Base-by-base conservation (phyloP, 2,329 filamentous ascomycete species). In the Botrytis paeoniae region DNA sequence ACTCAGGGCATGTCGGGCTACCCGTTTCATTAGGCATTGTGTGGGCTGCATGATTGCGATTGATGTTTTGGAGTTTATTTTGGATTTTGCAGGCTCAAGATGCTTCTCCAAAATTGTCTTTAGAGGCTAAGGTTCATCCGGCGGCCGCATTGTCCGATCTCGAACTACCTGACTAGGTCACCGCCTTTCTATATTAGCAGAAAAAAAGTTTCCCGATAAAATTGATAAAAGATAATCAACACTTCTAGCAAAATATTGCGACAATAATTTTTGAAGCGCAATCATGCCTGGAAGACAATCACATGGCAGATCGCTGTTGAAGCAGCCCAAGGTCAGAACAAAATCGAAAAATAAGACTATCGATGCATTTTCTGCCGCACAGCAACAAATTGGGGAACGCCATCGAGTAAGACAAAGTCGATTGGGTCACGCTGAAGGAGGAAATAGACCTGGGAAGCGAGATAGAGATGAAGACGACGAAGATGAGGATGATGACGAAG, bases 1-100 rank as follows among this genome's bases (percentile, higher is more conserved):
- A 20, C 93, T 98, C 80, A 99, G 89, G 70, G 88, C 87, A 74
- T 95, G 86, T 80, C 95, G 94, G 83, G 91, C 89, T 80, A 94
- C 88, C 73, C 89, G 88, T 81, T 89, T 86, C 78, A 88, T 87
- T 79, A 97, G 90, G 76, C 85, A 82, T 79, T 88, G 86, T 25
- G 92, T 93, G 72, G 92, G 88, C 82, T 89, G 87, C 90, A 93
- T 93, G 71, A 69, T 77, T 70, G 70, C 54, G 64, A 71, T 41
- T 7, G 61, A 51, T 64, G 48, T 60, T 32, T 57, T 22, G 20
- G n/a, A 51, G 45, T 37, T 60, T 60, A 29, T 43, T 20, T 71
- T 69, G 63, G 65, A 57, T 66, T 51, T 48, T 66, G 45, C 41
- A 69, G 32, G 60, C 29, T 62, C 43, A 22, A 41, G 35, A 32